Conservation (phyloP, 78 protist species). For the Pigoraptor vietnamica region DNA sequence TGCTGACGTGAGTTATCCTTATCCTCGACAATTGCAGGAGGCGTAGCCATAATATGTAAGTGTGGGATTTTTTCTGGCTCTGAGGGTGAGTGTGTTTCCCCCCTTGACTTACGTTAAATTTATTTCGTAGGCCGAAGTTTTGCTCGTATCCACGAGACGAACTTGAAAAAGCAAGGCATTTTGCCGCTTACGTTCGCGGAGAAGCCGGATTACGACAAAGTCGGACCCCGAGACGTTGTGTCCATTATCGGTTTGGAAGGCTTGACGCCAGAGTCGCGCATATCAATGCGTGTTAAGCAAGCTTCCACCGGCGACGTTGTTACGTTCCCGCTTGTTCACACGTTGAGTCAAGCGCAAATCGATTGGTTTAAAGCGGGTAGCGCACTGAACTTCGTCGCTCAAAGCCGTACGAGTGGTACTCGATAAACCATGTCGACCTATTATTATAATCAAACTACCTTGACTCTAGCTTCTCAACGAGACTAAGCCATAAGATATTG, state of each 20-base stretch:
- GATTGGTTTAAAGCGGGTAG: constrained; percentile 84
- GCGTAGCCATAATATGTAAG: background rate
- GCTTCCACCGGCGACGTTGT: background rate
- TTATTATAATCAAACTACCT: too few species aligned
- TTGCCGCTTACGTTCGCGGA: constrained; percentile 83
- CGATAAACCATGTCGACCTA: too few species aligned
- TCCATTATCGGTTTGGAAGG: background rate
- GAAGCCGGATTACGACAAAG: constrained; percentile 71
- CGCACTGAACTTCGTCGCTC: constrained; percentile 75
- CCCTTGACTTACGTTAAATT: background rate
- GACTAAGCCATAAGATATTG: too few species aligned
- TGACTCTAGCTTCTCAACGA: too few species aligned
- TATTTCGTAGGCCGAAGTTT: constrained; percentile 61
- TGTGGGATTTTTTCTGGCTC: background rate
- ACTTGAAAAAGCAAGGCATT: constrained; percentile 90
- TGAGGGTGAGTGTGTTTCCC: background rate
- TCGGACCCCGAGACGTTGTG: constrained; percentile 29
- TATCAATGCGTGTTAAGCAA: too few species aligned
- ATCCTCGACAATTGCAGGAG: background rate
- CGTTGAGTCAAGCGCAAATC: constrained; percentile 79
- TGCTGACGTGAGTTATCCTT: background rate
- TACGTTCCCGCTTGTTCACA: constrained; percentile 42
- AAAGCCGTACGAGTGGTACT: too few species aligned
- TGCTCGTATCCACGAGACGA: constrained; percentile 93
- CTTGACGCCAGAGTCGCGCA: background rate